phyloP scores from a whole-genome alignment of 306 rosid species.

The Castanea sativa region DNA sequence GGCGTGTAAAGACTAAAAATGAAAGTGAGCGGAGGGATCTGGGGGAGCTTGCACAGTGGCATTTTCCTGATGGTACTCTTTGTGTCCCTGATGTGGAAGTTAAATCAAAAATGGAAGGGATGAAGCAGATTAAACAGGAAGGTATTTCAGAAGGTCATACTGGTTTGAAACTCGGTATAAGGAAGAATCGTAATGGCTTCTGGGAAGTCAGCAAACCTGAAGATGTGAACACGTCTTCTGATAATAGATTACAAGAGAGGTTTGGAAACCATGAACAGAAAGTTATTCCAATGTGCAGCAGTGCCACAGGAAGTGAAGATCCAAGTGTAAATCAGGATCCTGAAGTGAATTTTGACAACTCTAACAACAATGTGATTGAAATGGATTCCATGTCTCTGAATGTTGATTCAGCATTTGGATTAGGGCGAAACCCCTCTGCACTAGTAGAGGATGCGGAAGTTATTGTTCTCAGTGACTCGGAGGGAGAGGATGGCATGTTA shows the following conservation, averaged over 20 bases:
- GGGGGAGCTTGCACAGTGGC: constrained; percentile 77
- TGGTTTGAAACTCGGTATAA: constrained; percentile 75
- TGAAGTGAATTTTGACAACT: constrained; percentile 59
- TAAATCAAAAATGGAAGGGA: constrained; percentile 45
- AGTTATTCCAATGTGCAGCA: constrained; percentile 93
- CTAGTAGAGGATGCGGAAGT: constrained; percentile 57
- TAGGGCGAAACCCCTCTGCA: constrained; percentile 47
- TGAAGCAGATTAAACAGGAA: constrained; percentile 77
- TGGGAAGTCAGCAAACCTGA: constrained; percentile 90
- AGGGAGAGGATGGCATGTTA: constrained; percentile 67
- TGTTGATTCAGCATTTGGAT: constrained; percentile 65
- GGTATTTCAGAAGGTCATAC: constrained; percentile 68
- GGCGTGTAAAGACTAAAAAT: constrained; percentile 87
- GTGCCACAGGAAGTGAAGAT: constrained; percentile 92
- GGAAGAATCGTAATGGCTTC: constrained; percentile 67
- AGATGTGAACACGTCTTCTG: constrained; percentile 57
- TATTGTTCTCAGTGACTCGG: constrained; percentile 92
- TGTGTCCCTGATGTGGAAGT: constrained; percentile 44
- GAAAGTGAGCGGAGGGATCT: constrained; percentile 77
- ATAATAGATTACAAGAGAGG: constrained; percentile 49
- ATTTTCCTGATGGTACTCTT: constrained; percentile 66
- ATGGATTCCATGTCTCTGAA: constrained; percentile 61
- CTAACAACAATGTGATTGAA: constrained; percentile 70
- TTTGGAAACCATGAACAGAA: constrained; percentile 60
- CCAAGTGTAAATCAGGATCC: constrained; percentile 87